Base-by-base conservation (phyloP, 2,329 filamentous ascomycete genomes). In the Ceratocystis cubensis region DNA sequence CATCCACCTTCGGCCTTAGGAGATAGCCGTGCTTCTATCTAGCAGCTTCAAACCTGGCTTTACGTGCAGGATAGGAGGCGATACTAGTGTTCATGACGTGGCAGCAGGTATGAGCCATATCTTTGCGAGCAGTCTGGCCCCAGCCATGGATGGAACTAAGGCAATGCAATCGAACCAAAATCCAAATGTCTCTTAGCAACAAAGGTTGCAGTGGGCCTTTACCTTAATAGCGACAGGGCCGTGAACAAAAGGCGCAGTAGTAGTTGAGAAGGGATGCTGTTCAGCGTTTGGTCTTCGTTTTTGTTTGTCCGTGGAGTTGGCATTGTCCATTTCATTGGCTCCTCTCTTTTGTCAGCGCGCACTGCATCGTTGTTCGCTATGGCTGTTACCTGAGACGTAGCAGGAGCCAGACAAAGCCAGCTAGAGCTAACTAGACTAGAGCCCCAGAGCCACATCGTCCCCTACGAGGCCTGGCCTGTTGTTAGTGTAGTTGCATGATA, bases 41-140 rank as follows among this genome's bases (percentile, higher is more conserved):
- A 75, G 76, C 0, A 73, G 72, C 0, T 73, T 75, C 61, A 67
- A 70, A 0, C 69, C 72, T 0, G 70, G 72, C 1, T 70, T 69
- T 0, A 72, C 75, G 1, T 65, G 56, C 2, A 33, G 69, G 15
- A 71, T 71, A 0, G 63, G 73, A 0, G 72, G 74, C 1, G 70
- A 69, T 1, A 66, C 66, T 1, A 70, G 70, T n/a, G 69, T 70
- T 37, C 72, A 71, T 64, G 69, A 75, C 33, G 70, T 74, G 1
- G 69, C 68, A 0, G 68, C 73, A 53, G 71, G 71, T 0, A 75
- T 76, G 66, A 75, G 75, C 0, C 70, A 75, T n/a, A 73, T 72
- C 66, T 76, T 73, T 48, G 72, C 75, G 5, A 72, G 74, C 1
- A 76, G 75, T 25, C 75, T 75, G 0, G 75, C 76, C 5, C 66